These are phyloP conservation scores for Fusarium agapanthi DNA, from an alignment of 2,329 filamentous ascomycete genomes.

Conservation along the genomic window DNA sequence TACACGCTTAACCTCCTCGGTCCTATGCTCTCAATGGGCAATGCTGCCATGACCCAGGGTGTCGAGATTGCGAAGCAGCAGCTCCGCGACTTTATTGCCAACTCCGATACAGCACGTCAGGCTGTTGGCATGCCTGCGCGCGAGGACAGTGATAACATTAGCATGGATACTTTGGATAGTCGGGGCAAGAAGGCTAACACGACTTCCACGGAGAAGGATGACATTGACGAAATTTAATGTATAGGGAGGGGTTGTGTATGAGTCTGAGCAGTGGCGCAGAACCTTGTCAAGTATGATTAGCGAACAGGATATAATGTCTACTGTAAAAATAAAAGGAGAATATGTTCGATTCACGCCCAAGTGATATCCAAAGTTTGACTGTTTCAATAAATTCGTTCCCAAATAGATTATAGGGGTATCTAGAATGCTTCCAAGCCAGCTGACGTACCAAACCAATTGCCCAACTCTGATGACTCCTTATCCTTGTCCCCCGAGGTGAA, in stretches of 20 bases:
- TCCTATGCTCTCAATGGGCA: constrained; percentile 93
- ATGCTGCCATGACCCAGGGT: constrained; percentile 86
- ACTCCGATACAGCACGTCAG: constrained; percentile 83
- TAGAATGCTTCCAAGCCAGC: constrained; percentile 77
- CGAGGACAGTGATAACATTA: constrained; percentile 58
- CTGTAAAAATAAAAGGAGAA: constrained; percentile 13
- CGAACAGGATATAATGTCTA: constrained; percentile 45
- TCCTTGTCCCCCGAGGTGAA: constrained; percentile 60
- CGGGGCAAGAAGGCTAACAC: constrained; percentile 59
- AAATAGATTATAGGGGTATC: not conserved
- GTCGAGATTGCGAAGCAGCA: constrained; percentile 92
- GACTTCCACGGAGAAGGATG: constrained; percentile 45
- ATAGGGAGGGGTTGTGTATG: constrained; percentile 46
- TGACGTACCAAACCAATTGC: constrained; percentile 83
- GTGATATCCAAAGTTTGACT: not conserved
- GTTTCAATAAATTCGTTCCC: not conserved
- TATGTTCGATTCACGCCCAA: constrained; percentile 4
- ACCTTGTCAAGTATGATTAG: constrained; percentile 33
- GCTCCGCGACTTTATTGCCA: constrained; percentile 88
- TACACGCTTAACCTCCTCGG: constrained; percentile 96
- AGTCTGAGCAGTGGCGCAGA: constrained; percentile 23
- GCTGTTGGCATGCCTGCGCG: constrained; percentile 78
- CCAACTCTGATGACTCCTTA: constrained; percentile 70
- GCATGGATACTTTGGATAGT: constrained; percentile 68
- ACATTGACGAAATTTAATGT: constrained; percentile 68